Percentiles rank a stretch among this genome's conserved stretches.
Conservation (phyloP, 257 asterid species). For the Capsicum pubescens region DNA sequence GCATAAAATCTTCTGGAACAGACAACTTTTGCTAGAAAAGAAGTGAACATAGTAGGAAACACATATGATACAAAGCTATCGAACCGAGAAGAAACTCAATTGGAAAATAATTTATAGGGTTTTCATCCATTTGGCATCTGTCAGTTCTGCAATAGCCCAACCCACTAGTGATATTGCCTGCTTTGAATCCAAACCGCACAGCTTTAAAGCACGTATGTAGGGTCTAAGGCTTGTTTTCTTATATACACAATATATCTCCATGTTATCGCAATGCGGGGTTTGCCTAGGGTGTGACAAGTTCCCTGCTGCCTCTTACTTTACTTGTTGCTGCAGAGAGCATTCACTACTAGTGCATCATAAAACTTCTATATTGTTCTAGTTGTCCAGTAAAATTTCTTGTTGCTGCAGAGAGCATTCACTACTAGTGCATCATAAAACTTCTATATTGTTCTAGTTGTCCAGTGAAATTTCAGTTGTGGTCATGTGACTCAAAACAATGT, state of each 20-base stretch:
- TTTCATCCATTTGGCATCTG: conserved; percentile 7
- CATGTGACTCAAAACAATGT: neutral
- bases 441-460: neutral
- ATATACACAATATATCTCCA: neutral
- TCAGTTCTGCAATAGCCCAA: neutral
- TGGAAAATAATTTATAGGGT: neutral
- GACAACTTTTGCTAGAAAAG: neutral
- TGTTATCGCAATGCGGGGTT: neutral
- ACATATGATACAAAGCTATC: neutral
- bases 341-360: neutral
- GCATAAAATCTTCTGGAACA: conserved; percentile 8
- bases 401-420: neutral
- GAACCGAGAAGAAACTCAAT: neutral
- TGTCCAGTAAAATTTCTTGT: conserved; percentile 11
- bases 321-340: neutral
- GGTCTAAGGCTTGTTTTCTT: neutral
- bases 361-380: neutral
- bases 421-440: neutral
- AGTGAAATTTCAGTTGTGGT: neutral
- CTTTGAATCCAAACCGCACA: neutral
- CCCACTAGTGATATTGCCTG: too few species aligned
- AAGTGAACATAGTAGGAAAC: neutral
- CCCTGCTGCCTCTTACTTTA: neutral
- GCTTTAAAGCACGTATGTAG: neutral
- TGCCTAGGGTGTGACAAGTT: neutral